A percentile compares a stretch with the other conserved stretches of the same genome.
Conservation (phyloP, 2,329 filamentous ascomycete genomes). For the Erysiphe neolycopersici region DNA sequence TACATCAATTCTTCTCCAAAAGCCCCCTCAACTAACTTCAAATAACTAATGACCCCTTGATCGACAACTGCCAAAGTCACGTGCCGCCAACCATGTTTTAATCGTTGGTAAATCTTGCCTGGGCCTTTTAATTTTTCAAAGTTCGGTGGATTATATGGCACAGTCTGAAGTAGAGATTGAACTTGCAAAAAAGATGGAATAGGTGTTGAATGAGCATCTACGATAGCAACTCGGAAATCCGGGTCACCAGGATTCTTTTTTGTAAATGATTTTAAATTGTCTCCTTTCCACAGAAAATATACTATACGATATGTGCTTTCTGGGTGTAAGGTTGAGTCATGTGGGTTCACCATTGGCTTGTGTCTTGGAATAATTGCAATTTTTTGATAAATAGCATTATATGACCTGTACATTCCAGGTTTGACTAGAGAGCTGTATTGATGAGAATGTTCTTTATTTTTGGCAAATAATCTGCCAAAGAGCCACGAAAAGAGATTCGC, state of each 20-base stretch:
- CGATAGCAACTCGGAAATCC: conserved; percentile 63
- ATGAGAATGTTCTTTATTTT: conserved; percentile 4
- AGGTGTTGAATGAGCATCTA: conserved; percentile 43
- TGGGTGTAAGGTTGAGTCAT: conserved; percentile 12
- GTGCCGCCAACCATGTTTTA: conserved; percentile 66
- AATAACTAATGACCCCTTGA: conserved; percentile 67
- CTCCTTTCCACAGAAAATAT: conserved; percentile 61
- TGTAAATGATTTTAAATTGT: conserved; percentile 31
- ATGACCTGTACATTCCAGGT: conserved; percentile 38
- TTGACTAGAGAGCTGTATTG: conserved; percentile 29
- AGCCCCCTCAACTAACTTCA: conserved; percentile 52
- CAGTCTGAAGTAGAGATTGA: conserved; percentile 40
- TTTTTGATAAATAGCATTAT: conserved; percentile 46
- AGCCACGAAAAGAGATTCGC: conserved; percentile 11
- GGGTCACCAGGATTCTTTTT: conserved; percentile 56
- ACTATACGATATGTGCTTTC: conserved; percentile 38
- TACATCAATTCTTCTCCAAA: conserved; percentile 54
- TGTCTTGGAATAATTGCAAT: conserved; percentile 49
- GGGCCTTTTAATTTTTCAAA: conserved; percentile 14
- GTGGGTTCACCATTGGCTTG: conserved; percentile 21
- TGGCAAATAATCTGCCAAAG: conserved; percentile 10
- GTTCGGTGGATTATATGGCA: conserved; percentile 37
- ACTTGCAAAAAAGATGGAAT: conserved; percentile 54
- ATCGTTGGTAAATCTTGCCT: conserved; percentile 39
- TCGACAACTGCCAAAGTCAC: conserved; percentile 75